Base-by-base conservation (phyloP, 352 stramenopile genomes). In the Phytophthora gonapodyides region DNA sequence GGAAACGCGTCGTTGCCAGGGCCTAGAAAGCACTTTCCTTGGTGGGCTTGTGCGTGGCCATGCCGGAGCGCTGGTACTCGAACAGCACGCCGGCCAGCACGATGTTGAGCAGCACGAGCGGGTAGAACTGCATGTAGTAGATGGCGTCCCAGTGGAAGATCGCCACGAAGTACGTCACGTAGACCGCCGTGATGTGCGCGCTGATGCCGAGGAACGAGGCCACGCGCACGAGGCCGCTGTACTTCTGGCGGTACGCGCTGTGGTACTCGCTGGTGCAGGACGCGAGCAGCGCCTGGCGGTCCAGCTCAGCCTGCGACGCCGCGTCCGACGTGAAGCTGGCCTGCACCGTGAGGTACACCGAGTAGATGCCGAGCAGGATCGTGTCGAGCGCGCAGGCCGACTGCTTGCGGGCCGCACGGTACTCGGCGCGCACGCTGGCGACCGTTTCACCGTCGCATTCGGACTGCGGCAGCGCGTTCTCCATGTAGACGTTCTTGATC, bases 401-500 rank as follows among this genome's bases (percentile, higher is more conserved):
- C 73, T 94, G 83, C 15, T 78, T 72, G n/a, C 79, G 80, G 16
- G 84, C 82, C 2, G 69, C 78, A 30, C 65, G 54, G 67, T 79
- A 92, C 52, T 94, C 84, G n/a, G 81, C 79, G 12, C 64, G 73
- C 15, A 94, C 84, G 40, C 80, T 94, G 30, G 86, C 83, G n/a
- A 90, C 77, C 4, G 84, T 89, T 64, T 94, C 84, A 24, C 82
- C 81, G 38, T 94, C 82, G 41, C 81, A 91, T 47, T 94, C 84
- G 21, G 81, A 91, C 45, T 88, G 75, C 11, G 84, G 82, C 16
- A 91, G 69, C 12, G 82, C 78, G 54, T 94, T 92, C 64, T 94
- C 82, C 84, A 90, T 92, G 69, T 92, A 94, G 16, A 87, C 83
- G 66, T 94, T 94, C 76, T 94, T 94, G 44, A 94, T 78, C 59